Base-by-base conservation (phyloP, 495 filamentous ascomycete species). In the Trichocladium uniseriatum region DNA sequence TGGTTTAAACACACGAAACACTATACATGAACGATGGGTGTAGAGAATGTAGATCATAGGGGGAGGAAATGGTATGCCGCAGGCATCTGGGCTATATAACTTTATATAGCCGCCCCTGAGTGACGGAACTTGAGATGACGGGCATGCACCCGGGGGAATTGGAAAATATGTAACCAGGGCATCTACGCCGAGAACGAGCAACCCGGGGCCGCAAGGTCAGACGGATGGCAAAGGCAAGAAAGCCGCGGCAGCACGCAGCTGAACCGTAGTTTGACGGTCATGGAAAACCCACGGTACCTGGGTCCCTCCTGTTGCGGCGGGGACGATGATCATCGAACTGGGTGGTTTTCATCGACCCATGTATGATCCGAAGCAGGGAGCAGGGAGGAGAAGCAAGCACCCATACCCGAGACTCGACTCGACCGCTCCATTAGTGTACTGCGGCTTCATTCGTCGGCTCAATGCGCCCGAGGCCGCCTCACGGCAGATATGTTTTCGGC, bases 191-290 rank as follows among this genome's bases (percentile, higher is more conserved):
- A 45, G 19, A 7, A 22, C 15, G 20, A 9, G 35, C 24, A 6
- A 48, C 1, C 34, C 45, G 37, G 28, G 32, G 32, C 15, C 16
- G 47, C 16, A 16, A 36, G 22, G 38, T 31, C 6, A 35, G 19
- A 15, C 20, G 19, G 36, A 38, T 36, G 42, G 32, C 36, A 47
- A 54, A 54, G 41, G 46, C 37, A 42, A 54, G 37, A 47, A 47
- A 41, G 42, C 35, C 42, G 43, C 31, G 49, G 46, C 29, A 47
- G 21, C 35, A 15, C 5, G 15, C 47, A 49, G 47, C 52, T 54
- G 52, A 50, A 49, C 35, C 38, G n/a, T n/a, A 19, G 35, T 41
- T 38, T 49, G 52, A 32, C 41, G 46, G 36, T 18, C 48, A 49
- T 27, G 42, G 15, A 32, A n/a, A n/a, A n/a, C n/a, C n/a, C n/a